These are phyloP conservation scores for Rhodotorula glutinis DNA, from an alignment of 1,284 basidiomycete species.

Conservation along the genomic window DNA sequence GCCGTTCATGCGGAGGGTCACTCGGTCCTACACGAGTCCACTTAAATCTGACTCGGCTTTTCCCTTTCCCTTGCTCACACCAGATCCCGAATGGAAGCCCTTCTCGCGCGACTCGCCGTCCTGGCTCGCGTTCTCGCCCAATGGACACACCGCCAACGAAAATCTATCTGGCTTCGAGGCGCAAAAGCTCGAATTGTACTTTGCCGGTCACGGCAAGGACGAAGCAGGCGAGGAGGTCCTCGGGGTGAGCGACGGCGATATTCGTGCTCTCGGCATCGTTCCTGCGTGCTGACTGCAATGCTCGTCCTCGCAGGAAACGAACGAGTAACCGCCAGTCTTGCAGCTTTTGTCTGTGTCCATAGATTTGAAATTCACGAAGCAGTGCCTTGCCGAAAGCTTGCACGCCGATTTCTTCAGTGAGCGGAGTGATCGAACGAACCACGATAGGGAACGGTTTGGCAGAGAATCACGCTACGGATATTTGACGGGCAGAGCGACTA, in stretches of 20 bases:
- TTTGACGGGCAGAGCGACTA: too few species aligned
- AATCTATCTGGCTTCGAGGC: constrained; percentile 8
- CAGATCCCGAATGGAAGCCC: constrained; percentile 25
- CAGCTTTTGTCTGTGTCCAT: background rate
- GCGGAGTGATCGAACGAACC: too few species aligned
- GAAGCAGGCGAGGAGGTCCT: constrained; percentile 15
- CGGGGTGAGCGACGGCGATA: background rate
- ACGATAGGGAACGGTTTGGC: too few species aligned
- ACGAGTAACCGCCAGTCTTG: background rate
- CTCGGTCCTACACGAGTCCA: too few species aligned
- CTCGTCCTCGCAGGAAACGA: background rate
- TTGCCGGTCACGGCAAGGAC: background rate
- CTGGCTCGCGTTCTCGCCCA: constrained; percentile 26
- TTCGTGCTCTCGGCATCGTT: too few species aligned
- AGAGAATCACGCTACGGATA: too few species aligned
- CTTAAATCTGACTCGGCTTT: too few species aligned
- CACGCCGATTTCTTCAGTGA: too few species aligned
- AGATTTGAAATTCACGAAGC: too few species aligned
- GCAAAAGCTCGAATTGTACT: constrained; percentile 19
- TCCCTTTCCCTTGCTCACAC: too few species aligned
- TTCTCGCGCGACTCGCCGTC: constrained; percentile 5
- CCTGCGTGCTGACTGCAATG: background rate
- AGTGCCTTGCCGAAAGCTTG: too few species aligned
- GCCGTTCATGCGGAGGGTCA: background rate
- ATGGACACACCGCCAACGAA: constrained; percentile 10